Base-by-base conservation (phyloP, 352 stramenopile species). In the Pythium dissotocum region DNA sequence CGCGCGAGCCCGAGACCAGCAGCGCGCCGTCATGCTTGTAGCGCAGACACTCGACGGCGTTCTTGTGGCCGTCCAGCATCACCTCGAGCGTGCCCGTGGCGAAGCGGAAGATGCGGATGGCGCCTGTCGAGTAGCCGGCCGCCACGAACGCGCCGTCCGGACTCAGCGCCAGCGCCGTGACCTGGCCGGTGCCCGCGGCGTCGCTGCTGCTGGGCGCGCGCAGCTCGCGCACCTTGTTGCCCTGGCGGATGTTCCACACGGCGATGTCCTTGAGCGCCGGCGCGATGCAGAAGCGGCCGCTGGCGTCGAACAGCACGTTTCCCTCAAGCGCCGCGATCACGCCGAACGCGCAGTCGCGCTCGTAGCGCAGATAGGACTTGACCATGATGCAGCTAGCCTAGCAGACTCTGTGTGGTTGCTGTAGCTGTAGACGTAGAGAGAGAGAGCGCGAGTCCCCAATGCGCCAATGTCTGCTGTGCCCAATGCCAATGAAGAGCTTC, bases 301-400 rank as follows among this genome's bases (percentile, higher is more conserved):
- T 87, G 18, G 78, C 64, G 76, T 98, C 91, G 73, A 89, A 97
- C 30, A 96, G 74, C 21, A 95, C 85, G 65, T 98, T 98, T 56
- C 90, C 87, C 55, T 95, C 85, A 10, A 95, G 75, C 35, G 91
- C 90, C 26, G 89, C 73, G 58, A 98, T 95, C 16, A 98, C 82
- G 65, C 94, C 94, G 70, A 98, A 98, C 51, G 85, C 91, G 67
- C 79, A 80, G 64, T 88, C 76, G 67, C 91, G 89, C 75, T 94
- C 85, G 69, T 98, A 98, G 63, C 94, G 90, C 69, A 98, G 78
- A 71, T 98, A 98, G 61, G 88, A 97, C 86, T 98, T 97, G 82
- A 96, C 91, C 82, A 91, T 92, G 63, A n/a, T 58, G 36, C 6
- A 6, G 2, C 12, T 12, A 46, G 16, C 0, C 18, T 13, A 28